Conservation (phyloP, 2,329 filamentous ascomycete genomes). For the Pseudogymnoascus sp. region DNA sequence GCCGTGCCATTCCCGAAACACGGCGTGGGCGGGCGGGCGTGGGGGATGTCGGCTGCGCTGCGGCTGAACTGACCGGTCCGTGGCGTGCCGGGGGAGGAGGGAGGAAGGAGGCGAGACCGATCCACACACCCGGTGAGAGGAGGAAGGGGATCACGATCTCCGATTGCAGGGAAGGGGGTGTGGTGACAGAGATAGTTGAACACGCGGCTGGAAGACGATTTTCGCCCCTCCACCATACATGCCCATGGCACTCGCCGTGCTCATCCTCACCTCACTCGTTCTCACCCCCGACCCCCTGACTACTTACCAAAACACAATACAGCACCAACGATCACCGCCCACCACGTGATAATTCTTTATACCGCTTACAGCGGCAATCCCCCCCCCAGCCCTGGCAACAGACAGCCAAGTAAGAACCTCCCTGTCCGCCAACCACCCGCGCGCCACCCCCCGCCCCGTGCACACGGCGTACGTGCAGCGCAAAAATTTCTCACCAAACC, state of each 20-base stretch:
- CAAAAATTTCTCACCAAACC: neutral
- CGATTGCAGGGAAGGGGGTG: neutral
- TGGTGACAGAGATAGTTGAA: neutral
- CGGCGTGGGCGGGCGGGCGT: neutral
- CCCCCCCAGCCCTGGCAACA: neutral
- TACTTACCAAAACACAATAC: neutral
- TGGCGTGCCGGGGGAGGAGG: no score
- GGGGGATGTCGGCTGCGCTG: neutral
- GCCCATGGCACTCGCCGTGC: no score
- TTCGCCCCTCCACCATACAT: neutral
- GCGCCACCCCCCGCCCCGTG: neutral
- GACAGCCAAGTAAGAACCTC: no score
- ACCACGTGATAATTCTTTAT: neutral
- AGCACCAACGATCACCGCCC: neutral
- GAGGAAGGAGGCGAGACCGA: neutral
- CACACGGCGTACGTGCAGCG: neutral
- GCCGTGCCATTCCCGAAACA: neutral
- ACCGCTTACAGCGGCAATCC: neutral
- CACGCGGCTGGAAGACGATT: neutral
- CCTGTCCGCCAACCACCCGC: neutral
- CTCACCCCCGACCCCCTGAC: neutral
- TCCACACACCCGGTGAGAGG: neutral
- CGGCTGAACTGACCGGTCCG: neutral
- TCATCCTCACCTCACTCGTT: neutral
- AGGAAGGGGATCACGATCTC: neutral